Base-by-base conservation (phyloP, 1,284 basidiomycete genomes). In the Pisolithus thermaeus region DNA sequence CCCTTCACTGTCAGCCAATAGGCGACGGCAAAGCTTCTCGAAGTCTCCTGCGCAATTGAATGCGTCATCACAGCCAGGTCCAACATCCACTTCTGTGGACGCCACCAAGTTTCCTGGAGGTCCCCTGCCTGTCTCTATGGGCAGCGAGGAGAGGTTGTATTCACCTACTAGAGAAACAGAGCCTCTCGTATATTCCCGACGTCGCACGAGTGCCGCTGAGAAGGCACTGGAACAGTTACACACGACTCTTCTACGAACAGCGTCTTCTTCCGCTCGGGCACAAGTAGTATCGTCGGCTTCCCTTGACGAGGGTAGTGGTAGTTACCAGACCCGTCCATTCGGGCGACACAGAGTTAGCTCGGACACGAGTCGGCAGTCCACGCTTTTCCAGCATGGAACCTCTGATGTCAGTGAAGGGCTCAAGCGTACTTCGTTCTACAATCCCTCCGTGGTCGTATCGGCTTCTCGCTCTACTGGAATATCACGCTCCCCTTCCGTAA, bases 121-220 rank as follows among this genome's bases (percentile, higher is more conserved):
- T n/a, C 64, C 66, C 53, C 59, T 63, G 1, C 65, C 58, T 27
- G 57, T 63, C 30, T 62, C 67, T 4, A 55, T 62, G 30, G 70
- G 64, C 46, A 59, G 68, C 1, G 72, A 73, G 46, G 50, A 32
- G 14, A 52, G 52, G 6, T 50, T 59, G 14, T 52, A 63, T 46
- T 62, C 69, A 23, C 57, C 63, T 22, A 56, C 57, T 4, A 51
- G 43, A 45, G 65, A 68, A 45, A 42, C 46, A 3, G 55, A 59
- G n/a, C 35, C 50, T 39, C 41, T 48, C 16, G 51, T 37, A 42
- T 49, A 27, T 14, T 39, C 47, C 7, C 54, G 55, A 5, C 72
- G 78, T 51, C 67, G 77, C 52, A 69, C 75, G 5, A 83, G 80
- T 50, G 78, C 77, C 7, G 81, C 81, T 0, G 81, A 83, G 59